These are phyloP conservation scores for Coemansia reversa DNA, from an alignment of 192 early-diverging fungal genomes.

Conservation along the genomic window DNA sequence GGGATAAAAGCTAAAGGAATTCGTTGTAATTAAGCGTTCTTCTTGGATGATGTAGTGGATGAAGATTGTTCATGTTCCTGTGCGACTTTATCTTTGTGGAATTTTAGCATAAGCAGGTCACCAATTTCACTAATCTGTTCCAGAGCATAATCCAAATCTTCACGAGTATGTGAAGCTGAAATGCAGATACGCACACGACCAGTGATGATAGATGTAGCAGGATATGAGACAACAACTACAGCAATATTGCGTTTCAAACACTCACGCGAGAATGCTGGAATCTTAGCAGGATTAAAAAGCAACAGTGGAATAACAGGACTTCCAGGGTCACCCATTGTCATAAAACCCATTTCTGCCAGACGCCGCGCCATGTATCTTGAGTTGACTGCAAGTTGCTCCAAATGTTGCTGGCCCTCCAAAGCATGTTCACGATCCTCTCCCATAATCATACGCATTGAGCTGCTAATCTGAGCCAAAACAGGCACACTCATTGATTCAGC, in stretches of 20 bases:
- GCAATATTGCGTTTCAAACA: conserved; percentile 85
- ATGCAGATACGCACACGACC: conserved; percentile 94
- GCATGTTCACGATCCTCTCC: conserved; percentile 82
- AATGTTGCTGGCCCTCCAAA: conserved; percentile 74
- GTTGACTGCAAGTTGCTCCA: conserved; percentile 87
- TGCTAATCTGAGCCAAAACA: conserved; percentile 86
- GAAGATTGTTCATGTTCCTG: not conserved
- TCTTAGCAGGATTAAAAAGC: conserved; percentile 93
- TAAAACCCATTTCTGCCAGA: conserved; percentile 87
- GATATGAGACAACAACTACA: conserved; percentile 95
- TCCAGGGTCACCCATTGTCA: conserved; percentile 84
- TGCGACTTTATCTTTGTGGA: conserved; percentile 27
- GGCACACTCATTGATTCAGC: conserved; percentile 86
- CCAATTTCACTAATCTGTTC: conserved; percentile 73
- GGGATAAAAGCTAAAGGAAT: not conserved
- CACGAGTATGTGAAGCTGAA: conserved; percentile 88
- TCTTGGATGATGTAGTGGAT: not conserved
- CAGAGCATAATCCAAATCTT: conserved; percentile 81
- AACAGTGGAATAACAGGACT: conserved; percentile 90
- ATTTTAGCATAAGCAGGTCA: conserved; percentile 68
- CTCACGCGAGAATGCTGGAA: conserved; percentile 94
- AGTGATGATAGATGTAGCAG: conserved; percentile 96
- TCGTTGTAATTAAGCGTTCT: not conserved
- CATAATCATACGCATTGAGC: conserved; percentile 88
- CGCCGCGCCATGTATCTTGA: conserved; percentile 77